These are phyloP conservation scores for Nidularia sp. DNA, from an alignment of 768 basidiomycete species.

Conservation along the genomic window DNA sequence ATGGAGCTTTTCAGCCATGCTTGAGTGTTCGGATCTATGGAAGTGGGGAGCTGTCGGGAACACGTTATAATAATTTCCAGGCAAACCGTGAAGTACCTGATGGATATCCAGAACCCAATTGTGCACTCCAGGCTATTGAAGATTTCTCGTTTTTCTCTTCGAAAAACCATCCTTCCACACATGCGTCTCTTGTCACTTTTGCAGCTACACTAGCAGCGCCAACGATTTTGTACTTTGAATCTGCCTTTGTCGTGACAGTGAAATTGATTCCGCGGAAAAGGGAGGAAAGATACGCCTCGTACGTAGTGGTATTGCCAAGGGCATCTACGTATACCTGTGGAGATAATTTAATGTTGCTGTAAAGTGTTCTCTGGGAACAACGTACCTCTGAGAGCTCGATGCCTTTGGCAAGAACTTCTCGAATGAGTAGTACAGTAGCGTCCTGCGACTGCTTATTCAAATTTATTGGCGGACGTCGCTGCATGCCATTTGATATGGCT, in stretches of 20 bases:
- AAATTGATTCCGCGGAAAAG: conserved; percentile 83
- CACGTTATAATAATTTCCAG: not conserved
- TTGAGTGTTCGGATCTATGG: conserved; percentile 85
- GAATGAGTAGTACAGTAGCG: conserved; percentile 86
- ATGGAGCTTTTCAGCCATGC: conserved; percentile 75
- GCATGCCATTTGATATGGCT: conserved; percentile 90
- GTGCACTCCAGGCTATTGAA: conserved; percentile 19
- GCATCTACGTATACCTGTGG: conserved; percentile 90
- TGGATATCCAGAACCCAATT: conserved; percentile 87
- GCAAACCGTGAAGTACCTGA: conserved; percentile 45
- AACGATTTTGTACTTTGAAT: conserved; percentile 95
- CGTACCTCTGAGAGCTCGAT: conserved; percentile 75
- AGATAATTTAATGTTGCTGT: not conserved
- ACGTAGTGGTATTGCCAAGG: conserved; percentile 80
- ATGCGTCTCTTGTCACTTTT: conserved; percentile 92
- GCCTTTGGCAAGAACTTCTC: conserved; percentile 76
- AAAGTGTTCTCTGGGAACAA: not conserved
- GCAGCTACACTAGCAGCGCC: conserved; percentile 97
- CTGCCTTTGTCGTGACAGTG: conserved; percentile 90
- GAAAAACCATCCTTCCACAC: conserved; percentile 82
- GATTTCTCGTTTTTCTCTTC: conserved; percentile 46
- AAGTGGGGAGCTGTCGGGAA: not conserved
- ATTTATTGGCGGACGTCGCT: conserved; percentile 77
- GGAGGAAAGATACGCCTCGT: conserved; percentile 77
- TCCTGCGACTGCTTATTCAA: conserved; percentile 86